Conservation (phyloP, 495 filamentous ascomycete species). For the Trichoderma reesei region DNA sequence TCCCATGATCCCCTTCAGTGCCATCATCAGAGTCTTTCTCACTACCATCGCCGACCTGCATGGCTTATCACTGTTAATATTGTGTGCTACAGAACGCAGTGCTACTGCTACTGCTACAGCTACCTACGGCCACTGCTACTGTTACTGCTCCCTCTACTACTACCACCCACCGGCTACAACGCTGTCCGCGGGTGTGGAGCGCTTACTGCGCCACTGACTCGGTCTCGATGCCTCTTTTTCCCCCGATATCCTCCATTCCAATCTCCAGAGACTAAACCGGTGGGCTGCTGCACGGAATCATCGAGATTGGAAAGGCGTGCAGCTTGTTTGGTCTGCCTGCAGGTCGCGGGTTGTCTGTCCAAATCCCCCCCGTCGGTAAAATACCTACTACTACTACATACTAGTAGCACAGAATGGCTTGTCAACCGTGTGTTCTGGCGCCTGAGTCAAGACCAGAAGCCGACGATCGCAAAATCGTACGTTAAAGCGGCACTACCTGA, state of each 20-base stretch:
- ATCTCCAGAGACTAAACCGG: background rate
- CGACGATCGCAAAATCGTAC: background rate
- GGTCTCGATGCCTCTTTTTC: background rate
- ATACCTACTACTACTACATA: background rate
- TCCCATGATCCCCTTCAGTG: no score
- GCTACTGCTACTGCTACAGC: no score
- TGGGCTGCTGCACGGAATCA: background rate
- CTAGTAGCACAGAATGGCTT: background rate
- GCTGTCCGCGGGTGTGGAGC: background rate
- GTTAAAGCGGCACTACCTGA: background rate
- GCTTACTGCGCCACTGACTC: conserved; percentile 5
- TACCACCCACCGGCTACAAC: no score
- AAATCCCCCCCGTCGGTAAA: background rate
- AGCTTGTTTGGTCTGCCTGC: conserved; percentile 1
- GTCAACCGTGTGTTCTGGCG: background rate
- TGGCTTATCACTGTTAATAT: no score
- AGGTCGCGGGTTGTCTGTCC: background rate
- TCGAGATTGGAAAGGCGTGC: background rate
- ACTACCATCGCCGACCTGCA: no score
- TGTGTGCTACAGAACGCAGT: no score
- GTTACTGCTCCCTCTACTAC: no score
- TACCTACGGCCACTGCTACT: no score
- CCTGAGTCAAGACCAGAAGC: background rate
- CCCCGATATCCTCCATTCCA: background rate
- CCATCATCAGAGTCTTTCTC: no score